These are phyloP conservation scores for Coemansia sp. DNA, from an alignment of 192 early-diverging fungal genomes.

Conservation along the genomic window DNA sequence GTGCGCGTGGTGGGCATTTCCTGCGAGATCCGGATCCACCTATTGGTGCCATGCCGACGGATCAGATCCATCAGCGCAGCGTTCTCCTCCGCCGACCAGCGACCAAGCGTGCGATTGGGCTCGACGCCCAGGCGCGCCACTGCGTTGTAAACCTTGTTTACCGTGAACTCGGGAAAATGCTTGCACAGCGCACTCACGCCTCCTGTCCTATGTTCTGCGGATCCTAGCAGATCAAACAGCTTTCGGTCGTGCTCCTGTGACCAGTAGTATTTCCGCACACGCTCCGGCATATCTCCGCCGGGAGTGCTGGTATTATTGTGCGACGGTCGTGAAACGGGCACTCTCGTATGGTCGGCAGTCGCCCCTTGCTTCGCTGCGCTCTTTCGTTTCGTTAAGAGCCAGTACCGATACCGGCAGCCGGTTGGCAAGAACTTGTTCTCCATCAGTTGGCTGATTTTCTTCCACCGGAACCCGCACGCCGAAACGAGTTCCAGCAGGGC, in stretches of 20 bases:
- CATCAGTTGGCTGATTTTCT: not conserved
- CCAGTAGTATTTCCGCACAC: slow-evolving; percentile 2
- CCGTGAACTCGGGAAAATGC: not conserved
- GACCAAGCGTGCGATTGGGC: not conserved
- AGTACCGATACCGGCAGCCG: not conserved
- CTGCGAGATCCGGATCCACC: slow-evolving; percentile 21
- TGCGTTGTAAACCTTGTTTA: not conserved
- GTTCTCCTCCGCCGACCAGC: slow-evolving; percentile 23
- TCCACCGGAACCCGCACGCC: slow-evolving; percentile 5
- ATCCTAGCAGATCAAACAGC: not conserved
- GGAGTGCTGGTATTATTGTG: not conserved
- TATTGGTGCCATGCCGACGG: slow-evolving; percentile 3
- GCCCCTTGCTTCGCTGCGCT: no score
- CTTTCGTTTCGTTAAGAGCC: not conserved
- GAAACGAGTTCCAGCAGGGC: not conserved
- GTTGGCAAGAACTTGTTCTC: not conserved
- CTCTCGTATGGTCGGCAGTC: not conserved
- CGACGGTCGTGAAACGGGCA: not conserved
- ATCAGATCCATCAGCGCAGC: slow-evolving; percentile 15
- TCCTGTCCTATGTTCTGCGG: not conserved
- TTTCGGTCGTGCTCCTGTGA: not conserved
- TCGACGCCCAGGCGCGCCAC: not conserved
- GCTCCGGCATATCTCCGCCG: not conserved
- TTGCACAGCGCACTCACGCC: not conserved
- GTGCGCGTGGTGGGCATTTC: slow-evolving; percentile 26